Evolutionary conservation across 352 stramenopile species (phyloP).

Genomic region (Phytophthora tentaculata): DNA sequence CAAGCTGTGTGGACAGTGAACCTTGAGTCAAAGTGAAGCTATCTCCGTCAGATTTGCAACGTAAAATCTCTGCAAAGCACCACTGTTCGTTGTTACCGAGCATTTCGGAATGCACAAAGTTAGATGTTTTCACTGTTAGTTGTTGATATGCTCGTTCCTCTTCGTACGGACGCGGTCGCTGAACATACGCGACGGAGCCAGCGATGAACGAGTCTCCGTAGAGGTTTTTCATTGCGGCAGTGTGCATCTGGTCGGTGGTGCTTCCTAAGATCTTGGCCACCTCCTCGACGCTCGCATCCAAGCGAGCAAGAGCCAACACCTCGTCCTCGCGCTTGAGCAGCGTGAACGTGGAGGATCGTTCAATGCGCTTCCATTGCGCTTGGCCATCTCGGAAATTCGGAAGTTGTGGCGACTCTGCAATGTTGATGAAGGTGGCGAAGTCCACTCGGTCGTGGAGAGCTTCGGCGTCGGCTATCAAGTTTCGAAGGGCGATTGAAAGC

Average conservation of each 20-base stretch:
- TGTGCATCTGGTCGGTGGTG: constrained; percentile 20
- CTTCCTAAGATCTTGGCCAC: constrained; percentile 30
- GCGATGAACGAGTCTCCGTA: constrained; percentile 41
- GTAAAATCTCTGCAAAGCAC: constrained; percentile 44
- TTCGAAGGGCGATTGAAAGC: constrained; percentile 17
- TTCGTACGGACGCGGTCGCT: constrained; percentile 8
- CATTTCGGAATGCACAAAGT: constrained; percentile 39
- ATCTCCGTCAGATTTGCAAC: constrained; percentile 10
- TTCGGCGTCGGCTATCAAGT: constrained; percentile 18
- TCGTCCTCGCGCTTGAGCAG: constrained; percentile 31
- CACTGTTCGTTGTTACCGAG: constrained; percentile 49
- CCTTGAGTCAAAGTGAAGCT: constrained; percentile 33
- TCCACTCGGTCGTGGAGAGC: constrained; percentile 26
- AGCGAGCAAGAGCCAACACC: constrained; percentile 26
- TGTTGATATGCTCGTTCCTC: constrained; percentile 18
- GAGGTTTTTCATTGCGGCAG: constrained; percentile 38
- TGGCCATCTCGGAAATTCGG: constrained; percentile 8
- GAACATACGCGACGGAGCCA: constrained; percentile 30
- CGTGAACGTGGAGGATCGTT: constrained; percentile 23
- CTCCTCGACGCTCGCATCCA: constrained; percentile 39
- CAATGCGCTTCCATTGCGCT: constrained; percentile 28
- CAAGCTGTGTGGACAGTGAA: constrained; percentile 12
- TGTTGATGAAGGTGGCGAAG: constrained; percentile 17
- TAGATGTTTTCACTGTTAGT: constrained; percentile 35
- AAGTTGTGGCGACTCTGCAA: constrained; percentile 23